Percentiles rank a stretch among this genome's conserved stretches.
These are phyloP conservation scores for Chlorella sp. DNA, from an alignment of 139 green algal species.

Conservation along the genomic window DNA sequence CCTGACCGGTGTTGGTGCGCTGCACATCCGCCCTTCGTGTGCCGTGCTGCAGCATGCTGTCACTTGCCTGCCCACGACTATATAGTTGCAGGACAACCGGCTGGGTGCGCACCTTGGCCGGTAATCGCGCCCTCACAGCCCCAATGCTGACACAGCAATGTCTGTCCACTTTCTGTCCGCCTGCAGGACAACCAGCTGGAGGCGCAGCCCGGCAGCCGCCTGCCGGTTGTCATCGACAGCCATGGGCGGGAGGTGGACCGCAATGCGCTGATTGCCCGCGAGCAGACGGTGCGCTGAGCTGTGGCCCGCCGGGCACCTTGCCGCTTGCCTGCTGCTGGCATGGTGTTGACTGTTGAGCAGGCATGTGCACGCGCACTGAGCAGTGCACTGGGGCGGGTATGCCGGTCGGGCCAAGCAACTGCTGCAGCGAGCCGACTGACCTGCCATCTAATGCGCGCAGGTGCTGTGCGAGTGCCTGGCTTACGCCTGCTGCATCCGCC, in stretches of 20 bases:
- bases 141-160: not conserved
- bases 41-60: not conserved
- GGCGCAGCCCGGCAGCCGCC: slow-evolving; percentile 18
- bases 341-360: not conserved
- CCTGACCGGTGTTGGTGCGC: too few relatives aligned
- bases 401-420: too few relatives aligned
- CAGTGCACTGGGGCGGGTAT: too few relatives aligned
- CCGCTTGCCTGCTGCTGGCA: not conserved
- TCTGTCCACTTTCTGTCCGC: not conserved
- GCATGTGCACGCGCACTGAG: too few relatives aligned
- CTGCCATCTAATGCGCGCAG: not conserved
- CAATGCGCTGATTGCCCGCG: slow-evolving; percentile 41
- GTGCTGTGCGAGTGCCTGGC: slow-evolving; percentile 68
- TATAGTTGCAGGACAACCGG: slow-evolving; percentile 17
- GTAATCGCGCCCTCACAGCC: too few relatives aligned
- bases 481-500: slow-evolving; percentile 58
- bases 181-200: slow-evolving; percentile 48
- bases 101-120: slow-evolving; percentile 31
- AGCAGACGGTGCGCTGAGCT: slow-evolving; percentile 49
- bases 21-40: too few relatives aligned
- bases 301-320: not conserved
- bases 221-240: slow-evolving; percentile 38
- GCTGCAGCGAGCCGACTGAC: too few relatives aligned
- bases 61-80: not conserved
- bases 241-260: slow-evolving; percentile 48